phyloP scores from a whole-genome alignment of 257 asterid species.

The Lycium barbarum region DNA sequence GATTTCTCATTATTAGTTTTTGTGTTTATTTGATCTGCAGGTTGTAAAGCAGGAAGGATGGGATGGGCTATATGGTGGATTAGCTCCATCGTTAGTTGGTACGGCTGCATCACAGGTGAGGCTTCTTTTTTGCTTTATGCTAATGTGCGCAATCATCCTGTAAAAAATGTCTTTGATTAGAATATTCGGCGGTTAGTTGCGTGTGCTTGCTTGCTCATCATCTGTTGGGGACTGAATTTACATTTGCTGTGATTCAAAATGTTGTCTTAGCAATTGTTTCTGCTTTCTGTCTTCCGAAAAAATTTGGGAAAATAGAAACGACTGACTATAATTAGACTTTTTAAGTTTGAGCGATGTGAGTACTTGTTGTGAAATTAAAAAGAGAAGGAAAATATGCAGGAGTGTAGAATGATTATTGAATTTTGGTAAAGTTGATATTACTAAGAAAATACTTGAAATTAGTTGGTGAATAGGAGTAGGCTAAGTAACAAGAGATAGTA shows the following conservation, averaged over 20 bases:
- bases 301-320: background rate
- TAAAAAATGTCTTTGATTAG: background rate
- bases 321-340: conserved; percentile 6
- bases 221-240: background rate
- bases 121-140: conserved; percentile 10
- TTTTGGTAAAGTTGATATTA: background rate
- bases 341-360: background rate
- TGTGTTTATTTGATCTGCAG: conserved; percentile 42
- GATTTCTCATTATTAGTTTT: background rate
- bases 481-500: too few relatives aligned
- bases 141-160: conserved; percentile 4
- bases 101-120: conserved; percentile 94
- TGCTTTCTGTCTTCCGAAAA: background rate
- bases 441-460: background rate
- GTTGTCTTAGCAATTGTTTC: background rate
- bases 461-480: too few relatives aligned
- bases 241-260: background rate
- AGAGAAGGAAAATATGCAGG: background rate
- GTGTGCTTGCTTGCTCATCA: background rate
- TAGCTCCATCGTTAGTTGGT: conserved; percentile 88
- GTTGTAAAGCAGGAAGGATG: conserved; percentile 92
- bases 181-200: background rate
- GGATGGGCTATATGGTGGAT: conserved; percentile 88
- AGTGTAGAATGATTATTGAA: conserved; percentile 6
- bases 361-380: background rate